These are phyloP conservation scores for Wolfiporia cocos DNA, from an alignment of 1,284 basidiomycete genomes.

Conservation along the genomic window DNA sequence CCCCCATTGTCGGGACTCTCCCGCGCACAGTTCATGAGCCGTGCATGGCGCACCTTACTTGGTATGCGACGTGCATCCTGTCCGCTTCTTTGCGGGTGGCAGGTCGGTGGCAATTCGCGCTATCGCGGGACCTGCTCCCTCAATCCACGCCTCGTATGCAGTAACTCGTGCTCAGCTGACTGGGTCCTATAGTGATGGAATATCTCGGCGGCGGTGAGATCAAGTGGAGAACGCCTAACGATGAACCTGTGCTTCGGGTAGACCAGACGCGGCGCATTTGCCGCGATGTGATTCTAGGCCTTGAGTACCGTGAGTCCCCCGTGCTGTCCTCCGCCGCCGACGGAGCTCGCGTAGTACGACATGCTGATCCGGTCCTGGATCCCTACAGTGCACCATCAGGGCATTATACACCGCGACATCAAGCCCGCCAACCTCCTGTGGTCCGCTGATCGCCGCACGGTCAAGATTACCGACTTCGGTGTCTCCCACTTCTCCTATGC, in stretches of 20 bases:
- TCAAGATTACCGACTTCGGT: constrained; percentile 98
- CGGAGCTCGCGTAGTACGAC: background rate
- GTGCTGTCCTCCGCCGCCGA: background rate
- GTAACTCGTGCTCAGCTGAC: background rate
- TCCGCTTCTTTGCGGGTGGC: background rate
- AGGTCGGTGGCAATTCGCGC: constrained; percentile 8
- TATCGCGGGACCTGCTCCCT: background rate
- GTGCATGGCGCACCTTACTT: too few relatives aligned
- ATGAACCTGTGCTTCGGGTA: constrained; percentile 75
- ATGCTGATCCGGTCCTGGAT: too few relatives aligned
- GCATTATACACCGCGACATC: constrained; percentile 99
- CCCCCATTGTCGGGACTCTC: constrained; percentile 10
- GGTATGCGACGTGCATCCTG: too few relatives aligned
- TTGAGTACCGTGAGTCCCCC: constrained; percentile 78
- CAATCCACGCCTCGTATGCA: background rate
- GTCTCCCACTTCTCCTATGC: constrained; percentile 94
- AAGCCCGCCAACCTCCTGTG: constrained; percentile 97
- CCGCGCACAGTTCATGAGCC: too few relatives aligned
- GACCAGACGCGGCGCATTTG: constrained; percentile 83
- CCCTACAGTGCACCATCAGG: constrained; percentile 83
- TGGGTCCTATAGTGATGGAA: constrained; percentile 87
- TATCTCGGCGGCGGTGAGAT: constrained; percentile 95
- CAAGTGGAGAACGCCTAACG: constrained; percentile 68
- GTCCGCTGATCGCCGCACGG: constrained; percentile 74
- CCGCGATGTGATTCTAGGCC: constrained; percentile 88